These are phyloP conservation scores for Malassezia furfur DNA, from an alignment of 1,284 basidiomycete species.

Conservation along the genomic window DNA sequence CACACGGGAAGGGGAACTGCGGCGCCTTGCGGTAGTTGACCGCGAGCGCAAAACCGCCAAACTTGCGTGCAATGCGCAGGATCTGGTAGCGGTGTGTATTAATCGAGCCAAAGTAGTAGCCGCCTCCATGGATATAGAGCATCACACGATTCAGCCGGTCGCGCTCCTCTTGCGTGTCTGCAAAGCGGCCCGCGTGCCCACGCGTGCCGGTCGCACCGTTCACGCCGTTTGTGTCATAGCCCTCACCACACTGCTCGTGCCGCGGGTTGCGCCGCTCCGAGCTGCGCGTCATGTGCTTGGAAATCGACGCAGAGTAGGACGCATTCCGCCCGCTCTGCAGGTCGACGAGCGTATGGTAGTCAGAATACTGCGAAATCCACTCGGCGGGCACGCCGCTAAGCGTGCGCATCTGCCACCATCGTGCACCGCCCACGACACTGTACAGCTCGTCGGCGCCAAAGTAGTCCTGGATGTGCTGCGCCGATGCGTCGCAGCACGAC, in stretches of 20 bases:
- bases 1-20: conserved; percentile 75
- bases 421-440: conserved; percentile 72
- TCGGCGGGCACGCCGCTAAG: conserved; percentile 66
- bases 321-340: conserved; percentile 11
- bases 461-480: conserved; percentile 64
- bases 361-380: conserved; percentile 63
- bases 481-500: conserved; percentile 65
- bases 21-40: conserved; percentile 47
- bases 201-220: background rate
- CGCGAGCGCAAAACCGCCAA: conserved; percentile 49
- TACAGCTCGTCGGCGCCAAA: conserved; percentile 73
- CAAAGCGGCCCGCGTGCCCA: conserved; percentile 6
- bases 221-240: background rate
- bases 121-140: conserved; percentile 45
- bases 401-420: conserved; percentile 74
- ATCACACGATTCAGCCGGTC: conserved; percentile 38
- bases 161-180: conserved; percentile 29
- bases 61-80: conserved; percentile 49
- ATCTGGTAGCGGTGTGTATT: conserved; percentile 52
- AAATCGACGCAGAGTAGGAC: conserved; percentile 10
- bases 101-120: conserved; percentile 54
- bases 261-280: conserved; percentile 33
- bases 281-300: conserved; percentile 16
- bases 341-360: conserved; percentile 49
- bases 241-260: conserved; percentile 37